These are phyloP conservation scores for Aspergillus niger DNA, from an alignment of 2,329 filamentous ascomycete species.

Conservation along the genomic window DNA sequence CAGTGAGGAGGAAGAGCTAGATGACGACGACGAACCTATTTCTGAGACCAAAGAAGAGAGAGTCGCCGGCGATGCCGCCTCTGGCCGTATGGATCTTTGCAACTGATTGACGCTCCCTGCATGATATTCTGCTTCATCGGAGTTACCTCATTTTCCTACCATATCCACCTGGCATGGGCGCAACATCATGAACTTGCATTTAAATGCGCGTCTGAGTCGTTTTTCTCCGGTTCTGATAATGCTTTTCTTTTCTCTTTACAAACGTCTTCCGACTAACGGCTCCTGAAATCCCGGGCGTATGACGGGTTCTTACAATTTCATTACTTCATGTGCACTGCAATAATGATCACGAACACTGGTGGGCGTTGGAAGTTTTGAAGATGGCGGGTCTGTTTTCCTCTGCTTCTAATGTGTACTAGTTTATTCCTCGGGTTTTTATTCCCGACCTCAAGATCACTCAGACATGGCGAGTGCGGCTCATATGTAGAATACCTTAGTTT, in stretches of 20 bases:
- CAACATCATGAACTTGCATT: background rate
- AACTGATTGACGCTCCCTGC: slow-evolving; percentile 25
- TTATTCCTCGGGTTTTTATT: slow-evolving; percentile 14
- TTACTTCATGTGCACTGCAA: slow-evolving; percentile 31
- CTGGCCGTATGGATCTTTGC: slow-evolving; percentile 41
- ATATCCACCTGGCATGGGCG: slow-evolving; percentile 1
- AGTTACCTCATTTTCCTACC: background rate
- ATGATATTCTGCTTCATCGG: slow-evolving; percentile 1
- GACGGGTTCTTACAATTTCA: slow-evolving; percentile 26
- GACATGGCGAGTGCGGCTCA: background rate
- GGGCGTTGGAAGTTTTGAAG: slow-evolving; percentile 29
- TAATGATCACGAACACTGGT: slow-evolving; percentile 29
- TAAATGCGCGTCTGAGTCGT: background rate
- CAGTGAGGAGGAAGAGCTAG: slow-evolving; percentile 57
- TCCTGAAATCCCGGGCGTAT: slow-evolving; percentile 30
- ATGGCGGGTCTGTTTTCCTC: slow-evolving; percentile 27
- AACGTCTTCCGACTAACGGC: slow-evolving; percentile 6
- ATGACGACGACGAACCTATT: slow-evolving; percentile 40
- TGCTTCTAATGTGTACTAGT: slow-evolving; percentile 28
- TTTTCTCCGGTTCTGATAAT: background rate
- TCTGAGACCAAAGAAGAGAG: slow-evolving; percentile 26
- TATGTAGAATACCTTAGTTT: background rate
- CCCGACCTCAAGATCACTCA: slow-evolving; percentile 13
- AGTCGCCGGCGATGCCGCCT: slow-evolving; percentile 32
- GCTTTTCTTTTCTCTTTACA: too few relatives aligned